Base-by-base conservation (phyloP, 352 stramenopile genomes). In the Phytopythium sindhum region DNA sequence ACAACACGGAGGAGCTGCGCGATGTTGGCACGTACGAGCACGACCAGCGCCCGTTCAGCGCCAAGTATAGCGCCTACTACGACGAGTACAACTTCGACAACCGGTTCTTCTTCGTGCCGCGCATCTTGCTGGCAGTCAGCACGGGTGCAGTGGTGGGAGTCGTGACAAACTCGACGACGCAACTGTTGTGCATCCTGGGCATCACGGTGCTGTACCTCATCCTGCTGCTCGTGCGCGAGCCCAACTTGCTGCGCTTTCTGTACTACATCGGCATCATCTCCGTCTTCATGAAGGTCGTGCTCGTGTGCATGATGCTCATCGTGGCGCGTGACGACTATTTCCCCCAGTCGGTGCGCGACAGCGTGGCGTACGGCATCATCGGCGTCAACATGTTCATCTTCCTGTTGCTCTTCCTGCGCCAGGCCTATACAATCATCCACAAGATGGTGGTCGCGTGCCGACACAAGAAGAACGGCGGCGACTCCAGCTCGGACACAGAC, bases 21-120 rank as follows among this genome's bases (percentile, higher is more conserved):
- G 88, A 96, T 55, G 59, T 96, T 21, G 86, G 86, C 15, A 88
- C 86, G 7, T 80, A 79, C 52, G 84, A 88, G 60, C 86, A 96
- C 63, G 77, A 91, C 55, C 75, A 95, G 39, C 84, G 84, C 0
- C 66, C 84, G 23, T 93, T 95, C 66, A 90, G 81, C 28, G 74
- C 66, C 65, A 93, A 93, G 74, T 96, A 95, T 76, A 83, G 88
- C 56, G 77, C 81, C 10, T 93, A 93, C 75, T 96, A 95, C 57
- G 84, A 94, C 58, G 86, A 95, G 78, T 95, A 93, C 80, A 95
- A 93, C 70, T 93, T 91, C 44, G 81, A 93, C 64, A 95, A 96
- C 65, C 86, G 88, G 23, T 95, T 89, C 66, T 96, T 96, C 69
- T 96, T 96, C 61, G 74, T 95, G n/a, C 84, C 81, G 6, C 77